A percentile compares a stretch with the other conserved stretches of the same genome.
Conservation (phyloP, 2,329 filamentous ascomycete species). For the Teratosphaeria destructans region DNA sequence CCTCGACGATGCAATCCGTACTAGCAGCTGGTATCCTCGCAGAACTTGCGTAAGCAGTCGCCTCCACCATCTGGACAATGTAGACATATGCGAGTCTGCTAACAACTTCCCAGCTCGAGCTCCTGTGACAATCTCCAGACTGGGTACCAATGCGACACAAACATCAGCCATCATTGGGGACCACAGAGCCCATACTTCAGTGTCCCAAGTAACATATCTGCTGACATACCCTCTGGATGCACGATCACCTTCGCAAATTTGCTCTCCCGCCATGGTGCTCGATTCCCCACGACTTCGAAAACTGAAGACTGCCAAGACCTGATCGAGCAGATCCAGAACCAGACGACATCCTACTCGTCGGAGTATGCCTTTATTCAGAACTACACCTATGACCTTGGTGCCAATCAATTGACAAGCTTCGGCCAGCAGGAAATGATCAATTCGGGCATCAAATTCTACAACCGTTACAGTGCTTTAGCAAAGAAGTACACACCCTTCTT, state of each 20-base stretch:
- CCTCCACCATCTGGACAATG: neutral
- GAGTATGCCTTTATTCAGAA: slow-evolving; percentile 60
- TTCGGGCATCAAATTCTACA: slow-evolving; percentile 66
- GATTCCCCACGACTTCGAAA: slow-evolving; percentile 66
- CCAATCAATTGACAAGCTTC: slow-evolving; percentile 58
- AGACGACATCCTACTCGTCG: slow-evolving; percentile 45
- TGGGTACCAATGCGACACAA: slow-evolving; percentile 54
- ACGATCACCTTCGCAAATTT: slow-evolving; percentile 68
- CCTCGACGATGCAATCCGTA: neutral
- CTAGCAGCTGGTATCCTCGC: neutral
- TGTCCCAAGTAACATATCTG: slow-evolving; percentile 55
- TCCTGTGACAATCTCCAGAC: slow-evolving; percentile 21
- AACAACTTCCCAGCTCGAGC: neutral
- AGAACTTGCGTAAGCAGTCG: neutral
- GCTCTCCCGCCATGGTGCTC: slow-evolving; percentile 73
- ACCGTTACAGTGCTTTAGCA: slow-evolving; percentile 57
- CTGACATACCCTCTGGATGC: slow-evolving; percentile 54
- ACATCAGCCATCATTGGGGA: slow-evolving; percentile 56
- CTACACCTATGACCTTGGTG: slow-evolving; percentile 61
- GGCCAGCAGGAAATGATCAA: slow-evolving; percentile 61
- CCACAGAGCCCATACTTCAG: slow-evolving; percentile 64
- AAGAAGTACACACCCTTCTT: slow-evolving; percentile 54
- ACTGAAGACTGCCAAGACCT: slow-evolving; percentile 52
- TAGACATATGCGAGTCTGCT: neutral
- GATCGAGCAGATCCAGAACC: slow-evolving; percentile 55